These are phyloP conservation scores for Ambrosia trifida DNA, from an alignment of 129 eudicot genomes.

Conservation along the genomic window DNA sequence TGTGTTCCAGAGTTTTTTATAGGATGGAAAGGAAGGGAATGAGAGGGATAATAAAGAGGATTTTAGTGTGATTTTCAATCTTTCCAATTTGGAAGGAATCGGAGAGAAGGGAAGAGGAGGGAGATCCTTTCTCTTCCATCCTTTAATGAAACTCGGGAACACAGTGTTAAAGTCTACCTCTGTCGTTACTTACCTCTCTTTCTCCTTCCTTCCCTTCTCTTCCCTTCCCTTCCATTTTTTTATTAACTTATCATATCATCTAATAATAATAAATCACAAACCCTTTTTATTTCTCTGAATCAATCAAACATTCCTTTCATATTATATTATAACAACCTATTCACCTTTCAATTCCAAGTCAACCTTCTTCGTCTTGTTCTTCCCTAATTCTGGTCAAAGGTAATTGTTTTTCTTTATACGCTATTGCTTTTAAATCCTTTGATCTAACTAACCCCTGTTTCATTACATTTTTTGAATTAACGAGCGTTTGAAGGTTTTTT, in stretches of 20 bases:
- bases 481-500: not conserved
- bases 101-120: too few species aligned
- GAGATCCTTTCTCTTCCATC: too few species aligned
- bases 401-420: not conserved
- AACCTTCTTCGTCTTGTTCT: conserved; percentile 25
- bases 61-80: too few species aligned
- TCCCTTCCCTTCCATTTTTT: not conserved
- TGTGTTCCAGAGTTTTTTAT: too few species aligned
- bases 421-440: not conserved
- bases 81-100: too few species aligned
- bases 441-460: conserved; percentile 4
- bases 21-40: too few species aligned
- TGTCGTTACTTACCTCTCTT: not conserved
- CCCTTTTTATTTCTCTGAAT: not conserved
- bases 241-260: conserved; percentile 5
- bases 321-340: not conserved
- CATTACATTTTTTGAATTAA: not conserved
- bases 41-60: too few species aligned
- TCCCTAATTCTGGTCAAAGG: conserved; percentile 26
- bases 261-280: not conserved
- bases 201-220: not conserved
- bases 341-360: conserved; percentile 22
- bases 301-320: conserved; percentile 3
- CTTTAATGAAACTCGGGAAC: too few species aligned
- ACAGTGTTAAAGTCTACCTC: conserved; percentile 6